Evolutionary conservation across 2,329 filamentous ascomycete genomes (phyloP).

Genomic region (Alternaria gansuensis): DNA sequence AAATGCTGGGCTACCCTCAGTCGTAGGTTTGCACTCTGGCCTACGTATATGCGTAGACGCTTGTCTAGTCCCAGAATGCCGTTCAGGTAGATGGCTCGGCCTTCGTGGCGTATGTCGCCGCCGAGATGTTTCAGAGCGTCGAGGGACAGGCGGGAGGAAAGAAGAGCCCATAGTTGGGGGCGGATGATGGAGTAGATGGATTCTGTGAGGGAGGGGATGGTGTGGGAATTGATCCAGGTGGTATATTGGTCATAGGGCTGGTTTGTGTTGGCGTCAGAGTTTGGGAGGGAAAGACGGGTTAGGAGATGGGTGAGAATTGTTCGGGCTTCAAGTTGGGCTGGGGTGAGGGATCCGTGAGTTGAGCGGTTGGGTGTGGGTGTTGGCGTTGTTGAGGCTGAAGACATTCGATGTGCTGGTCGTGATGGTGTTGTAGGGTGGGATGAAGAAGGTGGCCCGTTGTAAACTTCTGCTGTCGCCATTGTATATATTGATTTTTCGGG

Average conservation of each 20-base stretch:
- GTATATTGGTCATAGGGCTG: conserved; percentile 29
- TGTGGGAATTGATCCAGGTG: conserved; percentile 32
- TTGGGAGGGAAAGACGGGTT: conserved; percentile 21
- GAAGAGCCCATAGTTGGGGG: conserved; percentile 35
- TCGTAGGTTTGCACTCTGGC: conserved; percentile 42
- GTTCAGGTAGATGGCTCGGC: conserved; percentile 40
- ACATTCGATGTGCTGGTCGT: background rate
- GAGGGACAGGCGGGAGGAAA: conserved; percentile 33
- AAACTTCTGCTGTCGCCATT: conserved; percentile 11
- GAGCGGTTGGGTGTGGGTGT: conserved; percentile 5
- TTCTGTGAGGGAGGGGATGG: conserved; percentile 24
- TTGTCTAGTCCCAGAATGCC: conserved; percentile 39
- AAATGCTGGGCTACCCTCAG: conserved; percentile 42
- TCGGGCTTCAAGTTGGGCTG: conserved; percentile 38
- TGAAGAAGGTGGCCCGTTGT: background rate
- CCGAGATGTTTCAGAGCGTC: conserved; percentile 36
- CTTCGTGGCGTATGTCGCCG: conserved; percentile 37
- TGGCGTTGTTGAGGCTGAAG: conserved; percentile 2
- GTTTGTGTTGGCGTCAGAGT: background rate
- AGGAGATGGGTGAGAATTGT: conserved; percentile 36
- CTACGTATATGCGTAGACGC: conserved; percentile 42
- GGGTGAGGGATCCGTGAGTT: conserved; percentile 7
- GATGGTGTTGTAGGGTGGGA: background rate
- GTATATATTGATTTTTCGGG: background rate
- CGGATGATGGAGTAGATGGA: conserved; percentile 34